A percentile compares a stretch with the other conserved stretches of the same genome.
phyloP scores from a whole-genome alignment of 495 filamentous ascomycete species.

The Elasticomyces elasticus region DNA sequence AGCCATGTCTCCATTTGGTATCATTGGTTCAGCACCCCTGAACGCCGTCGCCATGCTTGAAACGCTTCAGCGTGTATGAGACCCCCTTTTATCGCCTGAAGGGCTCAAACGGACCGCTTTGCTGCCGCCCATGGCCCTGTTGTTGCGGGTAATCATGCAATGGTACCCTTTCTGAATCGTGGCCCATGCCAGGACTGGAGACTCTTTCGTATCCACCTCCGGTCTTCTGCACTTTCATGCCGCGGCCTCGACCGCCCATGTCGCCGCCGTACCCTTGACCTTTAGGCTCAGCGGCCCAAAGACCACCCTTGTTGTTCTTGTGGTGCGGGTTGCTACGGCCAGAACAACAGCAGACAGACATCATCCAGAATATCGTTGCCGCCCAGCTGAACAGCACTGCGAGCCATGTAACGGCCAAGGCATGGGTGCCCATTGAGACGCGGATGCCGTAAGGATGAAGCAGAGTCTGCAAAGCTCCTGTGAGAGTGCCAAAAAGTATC shows the following conservation, averaged over 20 bases:
- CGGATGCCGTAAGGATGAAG: slow-evolving; percentile 58
- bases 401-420: slow-evolving; percentile 65
- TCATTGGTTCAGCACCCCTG: not conserved
- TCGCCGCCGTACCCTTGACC: slow-evolving; percentile 8
- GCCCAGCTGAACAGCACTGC: slow-evolving; percentile 64
- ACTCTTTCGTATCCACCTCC: slow-evolving; percentile 39
- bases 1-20: not conserved
- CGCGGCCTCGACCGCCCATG: slow-evolving; percentile 10
- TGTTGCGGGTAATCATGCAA: slow-evolving; percentile 21
- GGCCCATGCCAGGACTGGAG: slow-evolving; percentile 27
- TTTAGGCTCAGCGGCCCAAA: slow-evolving; percentile 16
- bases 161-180: slow-evolving; percentile 18
- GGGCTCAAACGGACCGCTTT: slow-evolving; percentile 27
- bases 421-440: slow-evolving; percentile 53
- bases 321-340: slow-evolving; percentile 34
- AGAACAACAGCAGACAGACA: slow-evolving; percentile 84
- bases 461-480: slow-evolving; percentile 50
- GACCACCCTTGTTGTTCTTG: slow-evolving; percentile 17
- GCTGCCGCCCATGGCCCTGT: slow-evolving; percentile 4
- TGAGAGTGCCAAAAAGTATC: slow-evolving; percentile 40
- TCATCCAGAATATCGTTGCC: slow-evolving; percentile 75
- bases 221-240: slow-evolving; percentile 30
- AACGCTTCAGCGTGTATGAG: not conserved
- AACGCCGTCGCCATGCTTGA: not conserved
- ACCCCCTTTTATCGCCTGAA: slow-evolving; percentile 27